Evolutionary conservation across 768 basidiomycete species (phyloP).

Genomic region (Leccinum uliginosum): DNA sequence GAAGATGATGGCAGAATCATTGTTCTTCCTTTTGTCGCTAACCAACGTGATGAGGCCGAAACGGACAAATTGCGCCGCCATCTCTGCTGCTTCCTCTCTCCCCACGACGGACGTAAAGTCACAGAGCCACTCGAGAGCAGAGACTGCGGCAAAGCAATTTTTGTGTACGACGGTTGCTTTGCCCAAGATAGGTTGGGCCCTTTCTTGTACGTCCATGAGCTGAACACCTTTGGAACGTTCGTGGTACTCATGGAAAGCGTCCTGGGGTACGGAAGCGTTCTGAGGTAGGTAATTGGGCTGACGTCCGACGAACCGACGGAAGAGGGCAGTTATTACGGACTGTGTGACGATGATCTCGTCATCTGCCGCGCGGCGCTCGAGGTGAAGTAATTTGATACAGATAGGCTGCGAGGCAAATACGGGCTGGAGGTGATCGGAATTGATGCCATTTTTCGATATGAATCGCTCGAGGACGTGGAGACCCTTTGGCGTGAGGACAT

Average conservation of each 20-base stretch:
- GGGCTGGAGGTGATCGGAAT: constrained; percentile 83
- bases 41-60: constrained; percentile 88
- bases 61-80: constrained; percentile 96
- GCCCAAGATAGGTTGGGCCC: constrained; percentile 51
- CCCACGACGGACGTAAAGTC: constrained; percentile 97
- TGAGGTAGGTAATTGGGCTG: constrained; percentile 69
- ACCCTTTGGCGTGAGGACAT: constrained; percentile 94
- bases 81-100: constrained; percentile 94
- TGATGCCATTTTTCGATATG: constrained; percentile 99
- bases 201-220: constrained; percentile 68
- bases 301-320: constrained; percentile 91
- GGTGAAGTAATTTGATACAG: constrained; percentile 94
- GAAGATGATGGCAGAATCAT: constrained; percentile 90
- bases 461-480: constrained; percentile 99
- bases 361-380: constrained; percentile 87
- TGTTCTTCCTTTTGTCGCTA: constrained; percentile 87
- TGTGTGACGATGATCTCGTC: constrained; percentile 98
- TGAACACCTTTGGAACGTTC: constrained; percentile 74
- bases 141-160: constrained; percentile 80
- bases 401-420: constrained; percentile 93
- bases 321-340: constrained; percentile 89
- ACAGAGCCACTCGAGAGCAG: constrained; percentile 93
- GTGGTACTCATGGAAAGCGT: constrained; percentile 69
- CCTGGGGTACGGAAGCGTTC: constrained; percentile 43
- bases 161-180: constrained; percentile 46